Conservation (phyloP, 345 rosid genomes). For the Melastoma malabathricum region DNA sequence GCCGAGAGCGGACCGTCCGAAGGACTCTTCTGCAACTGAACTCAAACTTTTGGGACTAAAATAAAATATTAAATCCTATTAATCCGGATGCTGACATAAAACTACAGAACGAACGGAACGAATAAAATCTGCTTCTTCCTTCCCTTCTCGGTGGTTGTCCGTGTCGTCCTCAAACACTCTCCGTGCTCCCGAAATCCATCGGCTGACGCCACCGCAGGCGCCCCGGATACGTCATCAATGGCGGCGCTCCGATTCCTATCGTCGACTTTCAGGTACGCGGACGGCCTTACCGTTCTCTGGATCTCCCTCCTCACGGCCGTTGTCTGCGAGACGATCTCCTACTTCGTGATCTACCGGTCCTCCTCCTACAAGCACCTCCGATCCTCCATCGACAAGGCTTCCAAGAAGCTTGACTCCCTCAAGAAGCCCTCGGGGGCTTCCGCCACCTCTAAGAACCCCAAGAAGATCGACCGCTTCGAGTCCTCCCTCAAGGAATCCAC, state of each 20-base stretch:
- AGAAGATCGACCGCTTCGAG: constrained; percentile 96
- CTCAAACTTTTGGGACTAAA: too few relatives aligned
- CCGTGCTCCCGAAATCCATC: too few relatives aligned
- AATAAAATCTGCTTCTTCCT: too few relatives aligned
- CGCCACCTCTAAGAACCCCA: constrained; percentile 47
- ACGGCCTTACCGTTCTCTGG: constrained; percentile 72
- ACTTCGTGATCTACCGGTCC: constrained; percentile 96
- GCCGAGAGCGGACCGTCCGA: too few relatives aligned
- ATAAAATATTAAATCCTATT: too few relatives aligned
- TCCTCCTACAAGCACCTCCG: constrained; percentile 81
- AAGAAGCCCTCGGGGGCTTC: constrained; percentile 45
- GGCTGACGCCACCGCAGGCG: too few relatives aligned
- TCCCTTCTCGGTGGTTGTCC: too few relatives aligned
- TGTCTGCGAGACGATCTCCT: constrained; percentile 89
- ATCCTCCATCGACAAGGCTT: constrained; percentile 87
- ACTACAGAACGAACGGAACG: too few relatives aligned
- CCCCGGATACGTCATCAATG: too few relatives aligned
- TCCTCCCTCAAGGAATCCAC: constrained; percentile 81
- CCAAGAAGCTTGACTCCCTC: constrained; percentile 93
- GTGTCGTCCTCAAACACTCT: too few relatives aligned
- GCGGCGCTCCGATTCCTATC: constrained; percentile 20
- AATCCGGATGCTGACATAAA: too few relatives aligned
- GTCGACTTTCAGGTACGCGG: constrained; percentile 51
- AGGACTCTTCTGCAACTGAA: too few relatives aligned
- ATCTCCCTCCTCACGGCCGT: constrained; percentile 91